A percentile compares a stretch with the other conserved stretches of the same genome.
These are phyloP conservation scores for Quercus parvula DNA, from an alignment of 306 rosid species.

Conservation along the genomic window DNA sequence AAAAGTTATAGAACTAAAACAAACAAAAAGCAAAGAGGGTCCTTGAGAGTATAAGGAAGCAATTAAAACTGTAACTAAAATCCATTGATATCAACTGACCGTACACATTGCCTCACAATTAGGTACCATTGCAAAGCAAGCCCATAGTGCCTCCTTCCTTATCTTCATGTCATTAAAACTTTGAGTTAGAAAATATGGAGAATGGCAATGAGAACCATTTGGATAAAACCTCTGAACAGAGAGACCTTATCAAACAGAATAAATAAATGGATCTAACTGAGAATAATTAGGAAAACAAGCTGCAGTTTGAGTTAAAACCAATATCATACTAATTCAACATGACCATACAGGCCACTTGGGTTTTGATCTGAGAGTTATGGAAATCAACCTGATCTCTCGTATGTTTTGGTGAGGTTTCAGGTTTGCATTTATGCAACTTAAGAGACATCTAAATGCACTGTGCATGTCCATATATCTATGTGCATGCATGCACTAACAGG, in stretches of 20 bases:
- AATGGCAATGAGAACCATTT: slow-evolving; percentile 4
- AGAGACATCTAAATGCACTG: background rate
- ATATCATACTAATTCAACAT: background rate
- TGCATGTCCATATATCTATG: background rate
- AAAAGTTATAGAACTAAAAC: background rate
- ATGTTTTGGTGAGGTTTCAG: background rate
- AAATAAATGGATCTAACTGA: background rate
- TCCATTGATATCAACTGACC: slow-evolving; percentile 38
- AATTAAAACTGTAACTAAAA: background rate
- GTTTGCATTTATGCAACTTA: background rate
- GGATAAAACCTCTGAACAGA: slow-evolving; percentile 17
- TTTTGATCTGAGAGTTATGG: background rate
- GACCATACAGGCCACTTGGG: background rate
- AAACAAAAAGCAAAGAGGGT: background rate
- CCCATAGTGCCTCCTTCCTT: slow-evolving; percentile 96
- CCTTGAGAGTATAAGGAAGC: background rate
- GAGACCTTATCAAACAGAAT: slow-evolving; percentile 1
- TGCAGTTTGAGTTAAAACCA: background rate
- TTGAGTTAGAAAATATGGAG: slow-evolving; percentile 16
- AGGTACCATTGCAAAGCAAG: slow-evolving; percentile 87
- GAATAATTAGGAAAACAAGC: background rate
- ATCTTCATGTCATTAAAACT: slow-evolving; percentile 44
- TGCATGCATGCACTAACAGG: background rate
- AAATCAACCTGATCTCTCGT: background rate
- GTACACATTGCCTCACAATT: slow-evolving; percentile 75